A percentile compares a stretch with the other conserved stretches of the same genome.
Conservation (phyloP, 2,329 filamentous ascomycete species). For the Aaosphaeria arxii region DNA sequence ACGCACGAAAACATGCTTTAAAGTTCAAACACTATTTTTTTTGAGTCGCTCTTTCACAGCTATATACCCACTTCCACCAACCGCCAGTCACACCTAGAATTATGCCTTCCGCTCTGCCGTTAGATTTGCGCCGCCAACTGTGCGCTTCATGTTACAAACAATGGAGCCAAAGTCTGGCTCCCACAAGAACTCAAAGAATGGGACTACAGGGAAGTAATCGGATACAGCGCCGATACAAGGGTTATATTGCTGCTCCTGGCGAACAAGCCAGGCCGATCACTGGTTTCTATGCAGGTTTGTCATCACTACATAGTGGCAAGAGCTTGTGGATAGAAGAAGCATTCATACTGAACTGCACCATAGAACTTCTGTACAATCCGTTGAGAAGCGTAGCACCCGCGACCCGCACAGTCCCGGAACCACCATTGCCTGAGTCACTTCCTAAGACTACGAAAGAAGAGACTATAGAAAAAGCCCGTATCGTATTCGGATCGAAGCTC, state of each 20-base stretch:
- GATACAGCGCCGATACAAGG: conserved; percentile 33
- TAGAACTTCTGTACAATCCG: conserved; percentile 37
- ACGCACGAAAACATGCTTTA: no score
- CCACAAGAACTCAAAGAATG: conserved; percentile 5
- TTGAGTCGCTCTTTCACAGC: conserved; percentile 13
- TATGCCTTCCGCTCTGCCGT: conserved; percentile 6
- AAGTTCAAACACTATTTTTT: conserved; percentile 1
- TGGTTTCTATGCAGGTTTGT: conserved; percentile 37
- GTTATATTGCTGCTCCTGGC: conserved; percentile 35
- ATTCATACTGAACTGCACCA: conserved; percentile 18
- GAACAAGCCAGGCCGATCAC: conserved; percentile 37
- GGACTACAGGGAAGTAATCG: conserved; percentile 33
- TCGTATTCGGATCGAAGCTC: conserved; percentile 80
- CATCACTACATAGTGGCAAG: neutral
- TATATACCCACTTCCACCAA: no score
- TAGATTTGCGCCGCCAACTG: conserved; percentile 18
- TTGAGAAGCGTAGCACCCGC: conserved; percentile 23
- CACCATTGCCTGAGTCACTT: conserved; percentile 32
- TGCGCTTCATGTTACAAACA: conserved; percentile 22
- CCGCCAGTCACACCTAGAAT: no score
- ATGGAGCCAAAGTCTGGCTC: conserved; percentile 8
- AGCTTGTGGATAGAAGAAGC: neutral
- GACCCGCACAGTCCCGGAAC: conserved; percentile 28
- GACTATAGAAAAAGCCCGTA: conserved; percentile 56
- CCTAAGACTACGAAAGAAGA: conserved; percentile 52